phyloP scores from a whole-genome alignment of 1,284 basidiomycete genomes.

The Golubevia sp. region DNA sequence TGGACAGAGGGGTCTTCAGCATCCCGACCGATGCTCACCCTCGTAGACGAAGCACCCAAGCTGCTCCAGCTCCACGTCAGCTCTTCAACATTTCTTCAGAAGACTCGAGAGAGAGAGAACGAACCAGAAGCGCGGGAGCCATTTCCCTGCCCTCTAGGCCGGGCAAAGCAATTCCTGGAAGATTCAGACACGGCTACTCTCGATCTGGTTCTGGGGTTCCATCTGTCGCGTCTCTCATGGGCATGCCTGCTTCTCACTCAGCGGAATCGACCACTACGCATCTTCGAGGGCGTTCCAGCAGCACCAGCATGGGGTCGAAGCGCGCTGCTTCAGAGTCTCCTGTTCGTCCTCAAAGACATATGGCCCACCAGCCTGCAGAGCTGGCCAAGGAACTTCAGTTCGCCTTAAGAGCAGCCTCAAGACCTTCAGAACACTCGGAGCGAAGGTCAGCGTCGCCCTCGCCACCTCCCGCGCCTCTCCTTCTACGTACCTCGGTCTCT shows the following conservation, averaged over 20 bases:
- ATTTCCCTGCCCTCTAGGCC: not conserved
- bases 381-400: not conserved
- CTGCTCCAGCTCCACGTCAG: not conserved
- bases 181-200: slow-evolving; percentile 6
- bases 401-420: not conserved
- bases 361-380: slow-evolving; percentile 17
- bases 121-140: not conserved
- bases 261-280: not conserved
- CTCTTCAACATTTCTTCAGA: not conserved
- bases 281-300: slow-evolving; percentile 3
- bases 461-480: not conserved
- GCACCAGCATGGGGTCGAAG: slow-evolving; percentile 1
- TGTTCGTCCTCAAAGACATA: slow-evolving; percentile 10
- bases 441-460: not conserved
- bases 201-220: slow-evolving; percentile 15
- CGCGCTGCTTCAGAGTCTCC: slow-evolving; percentile 5
- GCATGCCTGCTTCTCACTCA: slow-evolving; percentile 15
- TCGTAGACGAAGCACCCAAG: not conserved
- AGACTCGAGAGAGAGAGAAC: not conserved
- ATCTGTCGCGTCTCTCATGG: slow-evolving; percentile 33
- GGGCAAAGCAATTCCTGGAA: not conserved
- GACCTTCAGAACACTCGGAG: not conserved
- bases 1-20: slow-evolving; percentile 14
- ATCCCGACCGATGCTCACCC: not conserved
- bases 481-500: not conserved